These are phyloP conservation scores for Thelonectria blattea DNA, from an alignment of 2,329 filamentous ascomycete genomes.

Conservation along the genomic window DNA sequence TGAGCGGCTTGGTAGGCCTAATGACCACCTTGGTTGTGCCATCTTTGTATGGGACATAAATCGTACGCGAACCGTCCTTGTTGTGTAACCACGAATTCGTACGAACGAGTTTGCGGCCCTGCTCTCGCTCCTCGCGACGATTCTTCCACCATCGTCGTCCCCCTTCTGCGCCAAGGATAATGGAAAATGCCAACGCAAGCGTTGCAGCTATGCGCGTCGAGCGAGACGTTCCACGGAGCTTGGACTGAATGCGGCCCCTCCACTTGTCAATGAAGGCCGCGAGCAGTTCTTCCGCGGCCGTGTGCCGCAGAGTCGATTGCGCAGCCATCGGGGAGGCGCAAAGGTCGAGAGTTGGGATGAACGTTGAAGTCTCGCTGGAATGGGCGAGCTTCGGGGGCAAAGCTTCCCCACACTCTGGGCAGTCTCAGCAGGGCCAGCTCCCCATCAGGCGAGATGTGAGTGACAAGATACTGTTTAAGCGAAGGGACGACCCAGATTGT, in stretches of 20 bases:
- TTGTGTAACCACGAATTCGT: constrained; percentile 92
- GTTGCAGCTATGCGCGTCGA: constrained; percentile 77
- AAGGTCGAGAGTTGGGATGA: background rate
- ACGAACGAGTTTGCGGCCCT: constrained; percentile 80
- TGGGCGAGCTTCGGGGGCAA: constrained; percentile 11
- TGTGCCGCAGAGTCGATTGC: constrained; percentile 80
- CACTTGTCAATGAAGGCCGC: constrained; percentile 68
- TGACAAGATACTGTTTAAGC: constrained; percentile 12
- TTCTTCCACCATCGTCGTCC: constrained; percentile 78
- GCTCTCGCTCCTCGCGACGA: constrained; percentile 77
- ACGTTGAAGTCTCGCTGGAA: constrained; percentile 20
- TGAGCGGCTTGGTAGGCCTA: constrained; percentile 85
- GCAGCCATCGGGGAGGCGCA: constrained; percentile 68
- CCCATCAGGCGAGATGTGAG: constrained; percentile 25
- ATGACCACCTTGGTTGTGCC: constrained; percentile 91
- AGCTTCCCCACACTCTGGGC: constrained; percentile 36
- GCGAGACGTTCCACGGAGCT: constrained; percentile 69
- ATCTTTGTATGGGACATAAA: constrained; percentile 92
- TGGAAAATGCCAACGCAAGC: constrained; percentile 75
- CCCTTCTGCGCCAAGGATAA: constrained; percentile 80
- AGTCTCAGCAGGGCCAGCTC: constrained; percentile 28
- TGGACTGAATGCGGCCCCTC: constrained; percentile 56
- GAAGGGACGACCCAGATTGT: constrained; percentile 11
- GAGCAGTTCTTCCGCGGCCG: constrained; percentile 70
- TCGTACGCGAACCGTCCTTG: constrained; percentile 92